Base-by-base conservation (phyloP, 2,329 filamentous ascomycete species). In the Drechslerella stenobrocha region DNA sequence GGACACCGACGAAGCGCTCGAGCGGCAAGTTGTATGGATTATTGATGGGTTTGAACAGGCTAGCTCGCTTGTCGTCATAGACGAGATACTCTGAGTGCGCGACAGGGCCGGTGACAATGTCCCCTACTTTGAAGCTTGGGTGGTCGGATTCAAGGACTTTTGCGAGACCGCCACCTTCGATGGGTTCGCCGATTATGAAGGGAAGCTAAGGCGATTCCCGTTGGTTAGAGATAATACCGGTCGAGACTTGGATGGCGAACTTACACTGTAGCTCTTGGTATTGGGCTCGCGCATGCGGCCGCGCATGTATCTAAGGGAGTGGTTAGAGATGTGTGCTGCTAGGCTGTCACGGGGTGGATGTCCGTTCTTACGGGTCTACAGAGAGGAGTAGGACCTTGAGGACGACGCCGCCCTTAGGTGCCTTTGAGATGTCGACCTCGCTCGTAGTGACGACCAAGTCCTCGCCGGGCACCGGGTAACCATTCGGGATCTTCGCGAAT, bases 321-420 rank as follows among this genome's bases (percentile, higher is more conserved):
- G 45, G 45, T 52, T 28, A 52, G 44, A 13, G 22, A 42, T 35
- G 8, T 51, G 24, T 13, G 52, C 11, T n/a, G n/a, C 24, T 11
- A 47, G 22, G 22, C 2, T 9, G 18, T 24, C 7, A 28, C 4
- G 7, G 26, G n/a, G 15, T 44, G 7, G 32, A 9, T 51, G 11
- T 24, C 22, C 35, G 30, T 5, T 22, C 64, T 2, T 64, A 70
- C 1, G 90, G 90, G 76, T 95, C 90, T 78, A 87, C 87, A 37
- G 88, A 91, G 70, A 85, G 80, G 76, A 87, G 89, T 73, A 87
- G 82, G 72, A 87, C 83, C 78, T 89, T 83, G 70, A 87, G 78
- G 28, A 83, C 83, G 48, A 95, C 76, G 37, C 89, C 86, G 70
- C 87, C 87, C 44, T 82, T 75, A 22, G 84, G 81, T 3, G 82